Percentiles rank a stretch among this genome's conserved stretches.
Evolutionary conservation across 345 rosid genomes (phyloP).

Genomic region (Sisymbrium altissimum): DNA sequence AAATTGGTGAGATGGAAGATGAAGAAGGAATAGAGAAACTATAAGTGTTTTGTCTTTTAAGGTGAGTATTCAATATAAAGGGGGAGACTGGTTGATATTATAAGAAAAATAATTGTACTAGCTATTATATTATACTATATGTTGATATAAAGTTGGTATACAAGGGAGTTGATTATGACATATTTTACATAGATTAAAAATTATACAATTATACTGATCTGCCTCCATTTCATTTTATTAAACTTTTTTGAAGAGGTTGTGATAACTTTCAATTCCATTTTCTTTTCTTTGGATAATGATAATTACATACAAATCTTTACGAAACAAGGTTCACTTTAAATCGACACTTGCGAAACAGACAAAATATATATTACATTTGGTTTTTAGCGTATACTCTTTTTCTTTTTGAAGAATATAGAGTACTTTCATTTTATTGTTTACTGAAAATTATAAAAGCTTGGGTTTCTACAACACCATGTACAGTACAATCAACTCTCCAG

Average conservation of each 20-base stretch:
- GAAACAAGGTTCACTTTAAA: neutral
- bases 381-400: neutral
- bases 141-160: neutral
- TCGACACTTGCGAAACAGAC: neutral
- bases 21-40: slow-evolving; percentile 6
- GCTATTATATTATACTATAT: neutral
- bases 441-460: neutral
- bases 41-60: slow-evolving; percentile 11
- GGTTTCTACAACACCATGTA: neutral
- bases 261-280: neutral
- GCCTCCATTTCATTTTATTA: neutral
- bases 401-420: no score
- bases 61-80: slow-evolving; percentile 18
- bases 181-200: neutral
- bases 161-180: neutral
- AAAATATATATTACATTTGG: neutral
- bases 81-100: slow-evolving; percentile 14
- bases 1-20: neutral
- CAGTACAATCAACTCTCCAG: neutral
- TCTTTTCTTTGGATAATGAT: neutral
- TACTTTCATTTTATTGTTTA: slow-evolving; percentile 3
- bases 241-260: neutral
- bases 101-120: slow-evolving; percentile 8
- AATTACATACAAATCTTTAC: neutral
- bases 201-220: neutral